Conservation (phyloP, 257 asterid species). For the Przewalskia tangutica region DNA sequence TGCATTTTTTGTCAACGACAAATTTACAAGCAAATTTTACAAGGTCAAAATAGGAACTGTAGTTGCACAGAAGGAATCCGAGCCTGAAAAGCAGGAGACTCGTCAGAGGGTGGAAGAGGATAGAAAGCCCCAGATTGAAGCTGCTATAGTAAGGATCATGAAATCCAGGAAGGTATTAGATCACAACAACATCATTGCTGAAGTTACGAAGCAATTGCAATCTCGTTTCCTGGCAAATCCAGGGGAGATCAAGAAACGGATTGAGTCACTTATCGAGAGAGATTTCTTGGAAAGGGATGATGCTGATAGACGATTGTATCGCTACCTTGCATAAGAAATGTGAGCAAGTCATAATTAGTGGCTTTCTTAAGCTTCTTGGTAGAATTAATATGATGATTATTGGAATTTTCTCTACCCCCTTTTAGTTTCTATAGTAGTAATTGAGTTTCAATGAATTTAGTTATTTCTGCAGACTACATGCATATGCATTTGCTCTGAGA, state of each 20-base stretch:
- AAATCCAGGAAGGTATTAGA: slow-evolving; percentile 76
- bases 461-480: not conserved
- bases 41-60: slow-evolving; percentile 88
- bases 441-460: not conserved
- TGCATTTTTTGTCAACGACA: slow-evolving; percentile 53
- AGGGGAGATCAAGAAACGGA: slow-evolving; percentile 69
- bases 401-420: not conserved
- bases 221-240: slow-evolving; percentile 80
- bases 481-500: not conserved
- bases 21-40: slow-evolving; percentile 63
- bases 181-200: slow-evolving; percentile 74
- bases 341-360: not conserved
- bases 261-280: slow-evolving; percentile 74
- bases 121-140: slow-evolving; percentile 88
- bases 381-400: not conserved
- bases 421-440: not conserved
- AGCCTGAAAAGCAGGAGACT: slow-evolving; percentile 85
- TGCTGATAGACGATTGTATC: slow-evolving; percentile 53
- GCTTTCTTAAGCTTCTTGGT: slow-evolving; percentile 1
- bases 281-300: slow-evolving; percentile 84
- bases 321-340: slow-evolving; percentile 49
- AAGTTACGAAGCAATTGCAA: slow-evolving; percentile 81
- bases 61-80: slow-evolving; percentile 84
- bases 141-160: slow-evolving; percentile 83
- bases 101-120: slow-evolving; percentile 92